These are phyloP conservation scores for Orbilia oligospora DNA, from an alignment of 2,329 filamentous ascomycete genomes.

Conservation along the genomic window DNA sequence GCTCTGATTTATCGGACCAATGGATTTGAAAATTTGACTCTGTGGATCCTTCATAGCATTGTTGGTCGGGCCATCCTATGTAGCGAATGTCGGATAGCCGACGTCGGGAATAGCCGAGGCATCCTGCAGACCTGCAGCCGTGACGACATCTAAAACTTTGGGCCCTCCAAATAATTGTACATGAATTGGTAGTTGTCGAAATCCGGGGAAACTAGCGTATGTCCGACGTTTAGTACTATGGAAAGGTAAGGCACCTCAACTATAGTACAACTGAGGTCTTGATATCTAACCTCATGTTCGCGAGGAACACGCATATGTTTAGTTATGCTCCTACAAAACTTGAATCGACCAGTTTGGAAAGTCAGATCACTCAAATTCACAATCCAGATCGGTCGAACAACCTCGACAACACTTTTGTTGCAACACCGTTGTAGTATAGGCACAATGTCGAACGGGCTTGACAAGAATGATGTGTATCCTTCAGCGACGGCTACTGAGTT, in stretches of 20 bases:
- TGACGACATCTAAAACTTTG: conserved; percentile 12
- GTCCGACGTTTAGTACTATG: background rate
- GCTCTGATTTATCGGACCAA: background rate
- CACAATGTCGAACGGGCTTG: conserved; percentile 17
- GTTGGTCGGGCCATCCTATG: background rate
- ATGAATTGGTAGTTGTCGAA: background rate
- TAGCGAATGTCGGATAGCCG: conserved; percentile 27
- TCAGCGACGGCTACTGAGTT: conserved; percentile 69
- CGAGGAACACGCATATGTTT: background rate
- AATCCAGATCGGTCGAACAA: background rate
- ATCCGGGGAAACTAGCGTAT: conserved; percentile 7
- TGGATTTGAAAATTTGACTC: background rate
- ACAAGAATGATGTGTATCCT: conserved; percentile 41
- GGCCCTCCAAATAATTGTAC: conserved; percentile 1
- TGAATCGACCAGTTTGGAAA: background rate
- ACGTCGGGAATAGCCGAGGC: conserved; percentile 46
- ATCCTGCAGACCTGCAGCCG: background rate
- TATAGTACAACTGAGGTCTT: background rate
- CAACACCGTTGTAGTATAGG: background rate
- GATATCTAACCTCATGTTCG: background rate
- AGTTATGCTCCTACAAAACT: background rate
- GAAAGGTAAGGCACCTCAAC: background rate
- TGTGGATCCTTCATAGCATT: background rate
- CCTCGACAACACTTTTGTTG: conserved; percentile 44
- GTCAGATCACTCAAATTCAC: background rate